Percentiles rank a stretch among this genome's conserved stretches.
Conservation (phyloP, 1,284 basidiomycete genomes). For the Phylloboletellus chloephorus region DNA sequence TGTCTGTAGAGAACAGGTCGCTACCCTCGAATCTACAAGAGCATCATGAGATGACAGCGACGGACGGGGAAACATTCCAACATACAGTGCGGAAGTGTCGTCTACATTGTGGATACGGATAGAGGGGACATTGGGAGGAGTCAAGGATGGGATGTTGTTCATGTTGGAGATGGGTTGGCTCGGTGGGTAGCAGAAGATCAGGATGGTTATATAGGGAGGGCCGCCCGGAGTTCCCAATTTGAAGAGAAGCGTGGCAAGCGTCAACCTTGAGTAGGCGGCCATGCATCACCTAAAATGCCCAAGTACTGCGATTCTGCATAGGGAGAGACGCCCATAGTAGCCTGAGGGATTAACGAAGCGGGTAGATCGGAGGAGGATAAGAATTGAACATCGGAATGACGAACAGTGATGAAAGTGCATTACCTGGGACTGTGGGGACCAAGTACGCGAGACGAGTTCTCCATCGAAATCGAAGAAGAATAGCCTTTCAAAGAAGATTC, state of each 20-base stretch:
- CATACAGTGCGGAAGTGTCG: conserved; percentile 15
- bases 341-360: conserved; percentile 3
- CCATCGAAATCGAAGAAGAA: conserved; percentile 8
- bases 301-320: background rate
- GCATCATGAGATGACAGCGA: conserved; percentile 10
- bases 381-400: background rate
- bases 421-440: background rate
- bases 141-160: conserved; percentile 7
- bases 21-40: conserved; percentile 11
- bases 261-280: conserved; percentile 5
- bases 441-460: conserved; percentile 1
- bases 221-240: conserved; percentile 10
- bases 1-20: conserved; percentile 1
- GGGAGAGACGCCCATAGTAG: conserved; percentile 16
- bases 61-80: conserved; percentile 2
- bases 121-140: conserved; percentile 11
- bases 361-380: conserved; percentile 4
- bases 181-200: conserved; percentile 1
- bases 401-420: conserved; percentile 3
- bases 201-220: conserved; percentile 20
- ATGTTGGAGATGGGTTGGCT: conserved; percentile 15
- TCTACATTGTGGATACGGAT: conserved; percentile 18
- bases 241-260: conserved; percentile 14
- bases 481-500: conserved; percentile 7
- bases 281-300: conserved; percentile 4